Conservation (phyloP, 495 filamentous ascomycete species). For the Penicillium subrubescens region DNA sequence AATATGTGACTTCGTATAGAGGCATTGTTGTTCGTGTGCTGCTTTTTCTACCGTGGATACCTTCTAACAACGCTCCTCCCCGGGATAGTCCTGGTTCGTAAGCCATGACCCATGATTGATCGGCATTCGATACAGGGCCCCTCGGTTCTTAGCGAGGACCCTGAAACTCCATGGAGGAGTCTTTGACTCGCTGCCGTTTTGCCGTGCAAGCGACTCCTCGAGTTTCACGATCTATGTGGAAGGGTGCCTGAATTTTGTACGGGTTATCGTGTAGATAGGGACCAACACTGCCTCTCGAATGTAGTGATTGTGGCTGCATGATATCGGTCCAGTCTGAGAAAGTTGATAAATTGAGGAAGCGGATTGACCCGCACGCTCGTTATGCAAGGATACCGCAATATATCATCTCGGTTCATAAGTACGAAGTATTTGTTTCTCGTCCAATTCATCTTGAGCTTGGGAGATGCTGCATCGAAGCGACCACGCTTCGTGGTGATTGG, state of each 20-base stretch:
- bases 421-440: not conserved
- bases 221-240: not conserved
- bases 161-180: not conserved
- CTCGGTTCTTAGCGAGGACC: not conserved
- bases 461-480: not conserved
- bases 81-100: not conserved
- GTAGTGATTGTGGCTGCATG: conserved; percentile 15
- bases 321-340: not conserved
- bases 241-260: not conserved
- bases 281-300: not conserved
- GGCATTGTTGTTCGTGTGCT: not conserved
- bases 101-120: not conserved
- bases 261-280: conserved; percentile 1
- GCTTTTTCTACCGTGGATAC: not conserved
- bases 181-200: not conserved
- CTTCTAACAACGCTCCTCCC: not conserved
- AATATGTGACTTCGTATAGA: not conserved
- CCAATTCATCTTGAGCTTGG: not conserved
- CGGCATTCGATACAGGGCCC: not conserved
- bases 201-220: not conserved
- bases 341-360: conserved; percentile 6
- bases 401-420: not conserved
- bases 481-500: not conserved
- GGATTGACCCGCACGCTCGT: not conserved
- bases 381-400: conserved; percentile 5